A percentile compares a stretch with the other conserved stretches of the same genome.
phyloP scores from a whole-genome alignment of 2,329 filamentous ascomycete species.

The Herpotrichia juniperi region DNA sequence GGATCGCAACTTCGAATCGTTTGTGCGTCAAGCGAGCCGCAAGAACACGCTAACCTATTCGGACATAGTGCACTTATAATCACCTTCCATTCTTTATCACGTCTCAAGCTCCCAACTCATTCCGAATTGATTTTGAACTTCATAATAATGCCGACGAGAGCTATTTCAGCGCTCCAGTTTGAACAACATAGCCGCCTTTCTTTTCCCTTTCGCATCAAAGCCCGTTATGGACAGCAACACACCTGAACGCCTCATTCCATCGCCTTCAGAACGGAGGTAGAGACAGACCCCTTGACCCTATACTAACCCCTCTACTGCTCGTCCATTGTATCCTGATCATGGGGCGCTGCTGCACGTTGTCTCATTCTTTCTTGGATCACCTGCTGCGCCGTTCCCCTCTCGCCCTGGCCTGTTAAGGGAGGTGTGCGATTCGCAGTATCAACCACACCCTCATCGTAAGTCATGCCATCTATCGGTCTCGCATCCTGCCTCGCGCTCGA shows the following conservation, averaged over 20 bases:
- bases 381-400: conserved; percentile 62
- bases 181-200: not conserved
- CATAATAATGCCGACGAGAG: not conserved
- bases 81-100: not conserved
- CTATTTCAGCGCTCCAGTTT: not conserved
- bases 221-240: not conserved
- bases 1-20: conserved; percentile 2
- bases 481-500: conserved; percentile 46
- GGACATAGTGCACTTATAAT: not conserved
- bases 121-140: not conserved
- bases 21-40: conserved; percentile 4
- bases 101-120: not conserved
- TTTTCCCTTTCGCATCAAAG: not conserved
- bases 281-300: conserved; percentile 1
- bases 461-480: conserved; percentile 53
- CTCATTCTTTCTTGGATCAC: conserved; percentile 63
- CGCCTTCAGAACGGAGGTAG: conserved; percentile 2
- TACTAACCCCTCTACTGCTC: conserved; percentile 16
- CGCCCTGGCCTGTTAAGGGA: conserved; percentile 31
- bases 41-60: not conserved
- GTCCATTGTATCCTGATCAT: conserved; percentile 30
- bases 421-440: conserved; percentile 48
- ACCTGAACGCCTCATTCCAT: not conserved
- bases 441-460: conserved; percentile 49
- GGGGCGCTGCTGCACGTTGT: conserved; percentile 22